Base-by-base conservation (phyloP, 257 asterid genomes). In the Jasminum sambac region DNA sequence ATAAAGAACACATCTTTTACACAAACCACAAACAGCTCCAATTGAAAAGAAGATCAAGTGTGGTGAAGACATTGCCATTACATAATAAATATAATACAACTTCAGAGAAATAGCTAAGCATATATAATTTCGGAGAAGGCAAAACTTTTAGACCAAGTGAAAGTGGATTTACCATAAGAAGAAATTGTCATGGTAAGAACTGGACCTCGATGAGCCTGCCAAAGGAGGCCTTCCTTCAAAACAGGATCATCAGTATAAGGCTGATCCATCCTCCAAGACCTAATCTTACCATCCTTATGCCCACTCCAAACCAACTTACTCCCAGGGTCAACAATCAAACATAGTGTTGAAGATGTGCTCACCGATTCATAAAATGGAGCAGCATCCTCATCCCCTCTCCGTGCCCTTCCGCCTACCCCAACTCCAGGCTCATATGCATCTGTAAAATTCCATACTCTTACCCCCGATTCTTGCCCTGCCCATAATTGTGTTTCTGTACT, bases 381-480 rank as follows among this genome's bases (percentile, higher is more conserved):
- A 2, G 98, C 91, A 39, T 95, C 98, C 75, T 92, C 99, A 43
- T 95, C 99, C 30, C 97, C 99, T 72, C 98, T 88, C 74, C 85
- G 80, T 62, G 87, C 88, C 72, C 89, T 80, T 60, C 93, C 90
- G 30, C 87, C 90, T 3, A 55, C 57, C 73, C 95, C 97, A 6
- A 66, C 59, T 64, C 99, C 99, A 19, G 91, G 84, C 82, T 85
- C 85, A 68, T 80, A 88, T 61, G 96, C 86, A 83, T 91, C 94
- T 0, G 89, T 55, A 74, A 91, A 79, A 63, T 89, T 83, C 99
- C 99, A 95, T 63, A 89, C 95, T 82, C 99, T 82, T 38, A 95
- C 90, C 6, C 99, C 97, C 0, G 90, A 84, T 83, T 95, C 99
- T 74, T 86, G 97, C 24, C 98, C 99, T 17, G 92, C 96, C 99